These are phyloP conservation scores for Calocybe gangraenosa DNA, from an alignment of 768 basidiomycete genomes.

Conservation along the genomic window DNA sequence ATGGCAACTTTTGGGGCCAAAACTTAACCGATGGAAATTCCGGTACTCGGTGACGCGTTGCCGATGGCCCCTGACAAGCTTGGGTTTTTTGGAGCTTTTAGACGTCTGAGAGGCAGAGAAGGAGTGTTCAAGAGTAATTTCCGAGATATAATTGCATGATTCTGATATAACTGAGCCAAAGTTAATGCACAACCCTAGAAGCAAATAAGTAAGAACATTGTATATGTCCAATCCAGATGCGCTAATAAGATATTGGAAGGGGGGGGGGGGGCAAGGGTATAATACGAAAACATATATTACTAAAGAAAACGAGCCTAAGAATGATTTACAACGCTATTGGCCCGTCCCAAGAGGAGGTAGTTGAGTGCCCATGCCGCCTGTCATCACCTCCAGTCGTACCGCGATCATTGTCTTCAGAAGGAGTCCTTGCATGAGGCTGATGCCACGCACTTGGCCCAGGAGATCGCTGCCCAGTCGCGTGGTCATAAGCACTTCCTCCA, in stretches of 20 bases:
- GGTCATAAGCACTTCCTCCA: not conserved
- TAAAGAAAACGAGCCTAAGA: slow-evolving; percentile 15
- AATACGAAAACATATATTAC: not conserved
- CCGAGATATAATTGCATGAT: slow-evolving; percentile 16
- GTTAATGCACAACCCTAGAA: slow-evolving; percentile 9
- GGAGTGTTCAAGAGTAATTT: slow-evolving; percentile 5
- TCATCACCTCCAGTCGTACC: slow-evolving; percentile 22
- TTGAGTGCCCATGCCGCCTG: slow-evolving; percentile 15
- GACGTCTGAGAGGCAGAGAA: not conserved
- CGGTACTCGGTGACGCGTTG: not conserved
- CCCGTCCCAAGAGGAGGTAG: slow-evolving; percentile 34
- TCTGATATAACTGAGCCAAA: slow-evolving; percentile 15
- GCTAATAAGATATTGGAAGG: slow-evolving; percentile 19
- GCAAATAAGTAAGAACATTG: slow-evolving; percentile 14
- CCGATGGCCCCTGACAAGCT: not conserved
- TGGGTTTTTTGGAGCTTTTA: not conserved
- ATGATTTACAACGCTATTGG: slow-evolving; percentile 37
- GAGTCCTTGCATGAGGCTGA: too few relatives aligned
- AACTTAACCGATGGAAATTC: not conserved
- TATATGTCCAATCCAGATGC: slow-evolving; percentile 29
- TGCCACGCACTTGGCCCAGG: too few relatives aligned
- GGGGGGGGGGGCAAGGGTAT: slow-evolving; percentile 2
- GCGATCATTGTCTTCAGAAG: slow-evolving; percentile 23
- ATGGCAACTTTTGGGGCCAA: not conserved
- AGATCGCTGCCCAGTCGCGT: not conserved